Percentiles rank a stretch among this genome's conserved stretches.
phyloP scores from a whole-genome alignment of 495 filamentous ascomycete species.

The Friedmanniomyces simplex region DNA sequence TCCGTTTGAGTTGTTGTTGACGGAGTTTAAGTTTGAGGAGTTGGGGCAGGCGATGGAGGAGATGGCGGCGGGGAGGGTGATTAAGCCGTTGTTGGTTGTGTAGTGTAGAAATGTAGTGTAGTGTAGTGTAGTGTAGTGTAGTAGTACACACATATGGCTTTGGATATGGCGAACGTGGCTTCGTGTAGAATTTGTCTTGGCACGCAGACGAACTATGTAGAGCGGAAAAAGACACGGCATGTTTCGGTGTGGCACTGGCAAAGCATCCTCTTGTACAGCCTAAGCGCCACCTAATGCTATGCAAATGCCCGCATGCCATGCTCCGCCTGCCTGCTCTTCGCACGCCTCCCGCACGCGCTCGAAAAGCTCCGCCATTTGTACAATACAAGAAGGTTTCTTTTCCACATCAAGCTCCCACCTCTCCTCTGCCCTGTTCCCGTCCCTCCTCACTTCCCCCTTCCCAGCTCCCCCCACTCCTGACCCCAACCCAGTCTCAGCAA shows the following conservation, averaged over 20 bases:
- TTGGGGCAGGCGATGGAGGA: constrained; percentile 8
- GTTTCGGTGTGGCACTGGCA: too few relatives aligned
- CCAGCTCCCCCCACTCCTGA: not conserved
- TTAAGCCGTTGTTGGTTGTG: constrained; percentile 13
- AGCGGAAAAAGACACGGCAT: too few relatives aligned
- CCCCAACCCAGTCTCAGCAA: not conserved
- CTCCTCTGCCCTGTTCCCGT: too few relatives aligned
- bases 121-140: too few relatives aligned
- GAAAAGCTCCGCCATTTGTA: not conserved
- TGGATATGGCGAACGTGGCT: too few relatives aligned
- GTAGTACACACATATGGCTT: too few relatives aligned
- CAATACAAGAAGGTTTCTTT: not conserved
- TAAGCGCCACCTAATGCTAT: not conserved
- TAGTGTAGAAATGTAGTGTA: too few relatives aligned
- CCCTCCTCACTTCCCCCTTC: too few relatives aligned
- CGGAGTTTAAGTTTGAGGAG: constrained; percentile 12
- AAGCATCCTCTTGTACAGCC: not conserved
- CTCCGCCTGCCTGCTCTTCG: not conserved
- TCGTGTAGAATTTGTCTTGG: too few relatives aligned
- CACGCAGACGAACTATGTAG: too few relatives aligned
- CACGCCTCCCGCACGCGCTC: not conserved
- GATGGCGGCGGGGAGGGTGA: constrained; percentile 7
- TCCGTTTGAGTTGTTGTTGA: constrained; percentile 13
- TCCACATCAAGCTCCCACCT: not conserved
- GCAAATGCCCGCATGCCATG: constrained; percentile 2